phyloP scores from a whole-genome alignment of 225 moss, liverwort and hornwort species.

The Antitrichia curtipendula region DNA sequence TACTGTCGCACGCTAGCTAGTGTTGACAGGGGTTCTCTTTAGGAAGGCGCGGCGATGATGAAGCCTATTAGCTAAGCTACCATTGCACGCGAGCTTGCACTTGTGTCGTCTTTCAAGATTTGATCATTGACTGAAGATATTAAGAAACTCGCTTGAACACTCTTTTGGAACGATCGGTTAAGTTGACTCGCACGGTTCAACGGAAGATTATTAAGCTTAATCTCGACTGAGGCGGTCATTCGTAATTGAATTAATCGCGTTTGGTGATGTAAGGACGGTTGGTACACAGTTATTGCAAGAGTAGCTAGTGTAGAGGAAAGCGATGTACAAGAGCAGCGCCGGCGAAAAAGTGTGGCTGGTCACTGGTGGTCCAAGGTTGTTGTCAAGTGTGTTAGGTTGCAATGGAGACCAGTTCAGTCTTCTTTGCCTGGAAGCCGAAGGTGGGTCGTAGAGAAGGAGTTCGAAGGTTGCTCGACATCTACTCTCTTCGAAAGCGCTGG shows the following conservation, averaged over 20 bases:
- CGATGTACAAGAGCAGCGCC: neutral
- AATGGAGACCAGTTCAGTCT: neutral
- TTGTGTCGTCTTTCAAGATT: no score
- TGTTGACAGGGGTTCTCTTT: neutral
- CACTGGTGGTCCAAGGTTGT: neutral
- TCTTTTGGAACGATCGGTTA: neutral
- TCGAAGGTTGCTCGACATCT: neutral
- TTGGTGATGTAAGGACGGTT: slow-evolving; percentile 2
- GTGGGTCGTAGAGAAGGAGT: neutral
- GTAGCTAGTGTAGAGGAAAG: neutral
- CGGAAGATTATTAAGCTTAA: neutral
- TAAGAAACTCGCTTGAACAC: neutral
- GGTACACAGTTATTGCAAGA: neutral
- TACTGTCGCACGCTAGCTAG: neutral
- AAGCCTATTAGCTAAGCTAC: neutral
- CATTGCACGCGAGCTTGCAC: neutral
- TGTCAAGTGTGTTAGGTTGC: neutral
- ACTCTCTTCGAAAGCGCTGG: neutral
- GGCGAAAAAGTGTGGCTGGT: neutral
- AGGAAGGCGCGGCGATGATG: neutral
- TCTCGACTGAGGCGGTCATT: neutral
- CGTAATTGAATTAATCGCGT: neutral
- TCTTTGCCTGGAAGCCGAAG: neutral
- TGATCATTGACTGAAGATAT: neutral
- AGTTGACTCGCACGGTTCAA: neutral